Evolutionary conservation across 176 grass and related monocot species (phyloP).

Genomic region (Bonia amplexicaulis): DNA sequence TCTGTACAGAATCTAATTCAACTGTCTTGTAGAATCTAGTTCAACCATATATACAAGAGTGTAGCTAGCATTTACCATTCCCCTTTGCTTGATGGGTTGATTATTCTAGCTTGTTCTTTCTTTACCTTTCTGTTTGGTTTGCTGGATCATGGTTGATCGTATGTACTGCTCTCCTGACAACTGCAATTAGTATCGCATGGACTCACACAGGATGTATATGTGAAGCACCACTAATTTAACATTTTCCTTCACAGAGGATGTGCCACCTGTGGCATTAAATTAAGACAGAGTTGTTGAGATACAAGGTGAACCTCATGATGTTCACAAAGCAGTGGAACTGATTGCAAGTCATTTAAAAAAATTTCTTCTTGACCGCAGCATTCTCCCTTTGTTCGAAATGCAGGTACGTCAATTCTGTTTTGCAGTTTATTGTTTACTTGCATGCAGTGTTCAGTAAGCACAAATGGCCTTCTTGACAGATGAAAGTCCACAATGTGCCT

Average conservation of each 20-base stretch:
- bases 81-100: neutral
- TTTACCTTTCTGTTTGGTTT: slow-evolving; percentile 1
- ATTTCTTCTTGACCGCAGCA: slow-evolving; percentile 94
- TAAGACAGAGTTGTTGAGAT: slow-evolving; percentile 98
- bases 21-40: neutral
- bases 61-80: neutral
- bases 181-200: neutral
- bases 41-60: neutral
- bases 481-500: too few species aligned
- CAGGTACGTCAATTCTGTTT: slow-evolving; percentile 44
- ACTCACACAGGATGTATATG: neutral
- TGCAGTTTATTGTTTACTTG: slow-evolving; percentile 9
- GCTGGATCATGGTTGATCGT: neutral
- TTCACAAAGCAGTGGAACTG: slow-evolving; percentile 92
- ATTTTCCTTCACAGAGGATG: slow-evolving; percentile 59
- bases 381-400: slow-evolving; percentile 83
- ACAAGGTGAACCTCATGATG: slow-evolving; percentile 73
- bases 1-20: neutral
- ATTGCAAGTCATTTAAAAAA: slow-evolving; percentile 87
- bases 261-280: slow-evolving; percentile 82
- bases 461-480: slow-evolving; percentile 36
- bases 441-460: neutral
- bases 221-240: slow-evolving; percentile 4
- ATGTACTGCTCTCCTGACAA: neutral
- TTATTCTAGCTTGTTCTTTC: neutral